Base-by-base conservation (phyloP, 2,329 filamentous ascomycete genomes). In the Dactylellina drechsleri region DNA sequence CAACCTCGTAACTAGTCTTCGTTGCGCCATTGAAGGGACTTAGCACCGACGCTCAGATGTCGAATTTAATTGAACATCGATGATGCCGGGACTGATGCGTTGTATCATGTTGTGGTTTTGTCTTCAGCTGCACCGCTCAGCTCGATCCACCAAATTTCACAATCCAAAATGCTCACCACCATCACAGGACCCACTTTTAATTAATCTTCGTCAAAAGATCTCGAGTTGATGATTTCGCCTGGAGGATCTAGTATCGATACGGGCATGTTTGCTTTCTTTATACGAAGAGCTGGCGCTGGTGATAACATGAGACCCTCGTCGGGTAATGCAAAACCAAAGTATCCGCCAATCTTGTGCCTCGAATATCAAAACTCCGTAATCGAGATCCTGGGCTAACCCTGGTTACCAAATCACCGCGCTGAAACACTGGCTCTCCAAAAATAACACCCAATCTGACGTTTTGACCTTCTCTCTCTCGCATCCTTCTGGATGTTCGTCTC, bases 371-470 rank as follows among this genome's bases (percentile, higher is more conserved):
- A 41, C 68, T 73, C 68, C 68, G 68, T 59, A 54, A 49, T 36
- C 47, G 8, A 47, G 49, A 58, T 56, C 68, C 49, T 73, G 61
- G 31, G 68, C 50, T 66, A 12, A 66, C 56, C 68, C 68, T 57
- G 49, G 68, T 66, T 73, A 56, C 47, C 68, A 61, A 73, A 70
- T 18, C 31, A 61, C 56, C 47, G 56, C 18, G 36, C 60, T 73
- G 68, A 73, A 73, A 73, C 68, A 66, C 54, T 41, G 56, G 54
- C 53, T 49, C 28, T 20, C 68, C 68, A 73, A 73, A 73, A 73
- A 73, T 73, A 73, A 73, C 68, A 66, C 67, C 50, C 52, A 52
- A 50, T 60, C 67, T 73, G 68, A 73, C 68, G 61, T 73, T 73
- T 73, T 73, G 68, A 73, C 68, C 68, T 73, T 73, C 68, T 72